Percentiles rank a stretch among this genome's conserved stretches.
Conservation (phyloP, 225 moss, liverwort and hornwort genomes). For the Physcomitrellopsis africana region DNA sequence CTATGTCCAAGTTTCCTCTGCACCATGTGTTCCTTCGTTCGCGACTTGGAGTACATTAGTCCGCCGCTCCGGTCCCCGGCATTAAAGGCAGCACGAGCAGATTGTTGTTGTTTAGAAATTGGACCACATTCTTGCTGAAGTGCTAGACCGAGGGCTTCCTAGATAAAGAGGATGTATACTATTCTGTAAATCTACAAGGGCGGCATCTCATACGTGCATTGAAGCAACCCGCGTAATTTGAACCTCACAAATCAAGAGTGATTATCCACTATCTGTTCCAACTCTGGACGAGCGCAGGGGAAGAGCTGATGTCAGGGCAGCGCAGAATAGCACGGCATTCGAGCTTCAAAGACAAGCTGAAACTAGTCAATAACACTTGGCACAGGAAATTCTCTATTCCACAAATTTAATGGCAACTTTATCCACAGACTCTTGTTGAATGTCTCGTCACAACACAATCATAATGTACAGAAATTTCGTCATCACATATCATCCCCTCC, state of each 20-base stretch:
- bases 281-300: not conserved
- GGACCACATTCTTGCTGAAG: not conserved
- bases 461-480: not conserved
- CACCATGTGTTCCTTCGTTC: conserved; percentile 14
- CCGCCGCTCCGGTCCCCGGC: not conserved
- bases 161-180: too few species aligned
- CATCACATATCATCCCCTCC: not conserved
- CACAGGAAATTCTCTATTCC: not conserved
- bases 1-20: conserved; percentile 16
- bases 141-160: not conserved
- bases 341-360: not conserved
- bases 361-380: not conserved
- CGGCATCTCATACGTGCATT: not conserved
- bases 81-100: too few species aligned
- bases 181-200: not conserved
- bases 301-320: not conserved
- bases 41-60: not conserved
- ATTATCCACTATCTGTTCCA: not conserved
- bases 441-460: not conserved
- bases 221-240: not conserved
- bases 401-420: not conserved
- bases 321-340: not conserved
- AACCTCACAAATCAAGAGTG: not conserved
- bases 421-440: not conserved
- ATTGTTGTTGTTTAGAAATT: not conserved